Base-by-base conservation (phyloP, 345 rosid genomes). In the Clausena lansium region DNA sequence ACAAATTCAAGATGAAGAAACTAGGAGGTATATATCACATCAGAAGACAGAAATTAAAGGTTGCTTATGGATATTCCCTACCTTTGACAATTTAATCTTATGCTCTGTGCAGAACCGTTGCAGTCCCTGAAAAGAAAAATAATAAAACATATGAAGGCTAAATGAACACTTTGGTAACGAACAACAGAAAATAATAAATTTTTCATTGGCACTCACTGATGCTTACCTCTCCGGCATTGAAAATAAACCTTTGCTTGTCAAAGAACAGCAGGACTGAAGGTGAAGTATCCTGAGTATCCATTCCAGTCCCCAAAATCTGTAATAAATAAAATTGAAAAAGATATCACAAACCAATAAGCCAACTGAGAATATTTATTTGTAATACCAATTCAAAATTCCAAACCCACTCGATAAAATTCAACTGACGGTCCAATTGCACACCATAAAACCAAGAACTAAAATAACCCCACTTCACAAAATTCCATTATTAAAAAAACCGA, bases 231-330 rank as follows among this genome's bases (percentile, higher is more conserved):
- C 99, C 99, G 73, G 96, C 97, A 86, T 95, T 93, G 83, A 95
- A 95, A 57, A 95, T 91, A 83, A 95, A 93, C 74, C 99, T 89
- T 74, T 91, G 97, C 65, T 92, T 88, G 79, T 95, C 98, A 85
- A 95, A 95, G 86, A 93, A 95, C 70, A 93, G 97, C 81, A 95
- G 81, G 32, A 95, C 96, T 7, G 98, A 95, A 64, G 99, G 91
- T 2, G 95, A 93, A 0, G 98, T 95, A 71, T 95, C 99, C 81
- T 95, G 99, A 54, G 98, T 93, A 85, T 95, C 99, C 98, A 95
- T 91, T 80, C 99, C 99, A 35, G 97, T 95, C 65, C 99, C 99
- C 55, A 95, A 86, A 62, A 93, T 92, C 98, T 95, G 80, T 62
- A 63, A 73, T 6, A 58, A 17, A 33, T 20, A 15, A 33, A 68